phyloP scores from a whole-genome alignment of 108 stramenopile genomes.

The Cyclotella sp. region DNA sequence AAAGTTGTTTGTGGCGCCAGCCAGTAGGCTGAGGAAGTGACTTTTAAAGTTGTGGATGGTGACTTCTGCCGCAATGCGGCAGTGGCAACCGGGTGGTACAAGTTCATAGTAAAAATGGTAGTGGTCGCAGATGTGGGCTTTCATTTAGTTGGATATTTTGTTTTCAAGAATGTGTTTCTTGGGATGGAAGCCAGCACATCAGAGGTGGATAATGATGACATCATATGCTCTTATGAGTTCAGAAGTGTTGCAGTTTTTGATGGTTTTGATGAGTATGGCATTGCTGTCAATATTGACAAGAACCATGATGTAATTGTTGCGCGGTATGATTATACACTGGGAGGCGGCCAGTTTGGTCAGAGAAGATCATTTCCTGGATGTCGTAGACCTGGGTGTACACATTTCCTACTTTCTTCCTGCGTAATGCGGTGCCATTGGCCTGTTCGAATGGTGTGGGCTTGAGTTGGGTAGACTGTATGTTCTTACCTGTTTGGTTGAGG shows the following conservation, averaged over 20 bases:
- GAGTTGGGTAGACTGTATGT: not conserved
- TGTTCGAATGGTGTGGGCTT: not conserved
- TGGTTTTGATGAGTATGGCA: not conserved
- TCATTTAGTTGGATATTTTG: not conserved
- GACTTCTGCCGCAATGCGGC: not conserved
- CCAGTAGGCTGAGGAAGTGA: not conserved
- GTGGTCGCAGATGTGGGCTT: not conserved
- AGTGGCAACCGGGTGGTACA: not conserved
- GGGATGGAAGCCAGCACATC: not conserved
- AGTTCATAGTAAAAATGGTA: not conserved
- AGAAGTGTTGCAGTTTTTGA: not conserved
- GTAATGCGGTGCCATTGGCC: not conserved
- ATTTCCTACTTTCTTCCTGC: not conserved
- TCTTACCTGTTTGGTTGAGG: not conserved
- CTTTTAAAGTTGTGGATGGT: not conserved
- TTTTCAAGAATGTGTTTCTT: not conserved
- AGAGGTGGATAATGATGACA: not conserved
- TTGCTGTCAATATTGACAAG: not conserved
- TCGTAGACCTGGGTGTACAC: not conserved
- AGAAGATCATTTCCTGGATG: not conserved
- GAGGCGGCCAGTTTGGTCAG: not conserved
- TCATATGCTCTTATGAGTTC: not conserved
- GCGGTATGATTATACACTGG: no score
- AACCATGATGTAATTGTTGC: no score
- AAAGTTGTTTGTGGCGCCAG: not conserved